Evolutionary conservation across 352 stramenopile genomes (phyloP).

Genomic region (Phytopythium boreale): DNA sequence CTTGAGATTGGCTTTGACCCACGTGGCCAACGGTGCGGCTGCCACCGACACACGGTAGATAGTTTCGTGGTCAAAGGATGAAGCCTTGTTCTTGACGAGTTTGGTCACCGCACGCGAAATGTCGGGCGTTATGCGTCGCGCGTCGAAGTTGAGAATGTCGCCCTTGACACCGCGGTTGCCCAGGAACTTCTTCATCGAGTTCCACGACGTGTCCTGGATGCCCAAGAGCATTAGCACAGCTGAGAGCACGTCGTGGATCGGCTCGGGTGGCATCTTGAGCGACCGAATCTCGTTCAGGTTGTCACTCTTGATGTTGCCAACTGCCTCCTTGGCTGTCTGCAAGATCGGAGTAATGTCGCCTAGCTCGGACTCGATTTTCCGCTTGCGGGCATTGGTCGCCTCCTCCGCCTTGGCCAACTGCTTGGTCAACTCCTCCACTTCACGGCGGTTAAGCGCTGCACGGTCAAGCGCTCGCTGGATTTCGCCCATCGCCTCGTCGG

Average conservation of each 20-base stretch:
- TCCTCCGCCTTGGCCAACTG: constrained; percentile 88
- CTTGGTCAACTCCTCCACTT: constrained; percentile 91
- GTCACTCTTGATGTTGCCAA: constrained; percentile 94
- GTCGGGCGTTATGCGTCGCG: constrained; percentile 87
- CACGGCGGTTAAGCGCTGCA: constrained; percentile 84
- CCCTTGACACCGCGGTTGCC: constrained; percentile 95
- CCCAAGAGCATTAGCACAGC: constrained; percentile 95
- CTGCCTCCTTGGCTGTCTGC: constrained; percentile 88
- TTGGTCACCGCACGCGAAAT: constrained; percentile 91
- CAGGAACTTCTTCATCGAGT: constrained; percentile 97
- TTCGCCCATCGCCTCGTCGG: constrained; percentile 94
- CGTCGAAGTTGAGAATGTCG: constrained; percentile 96
- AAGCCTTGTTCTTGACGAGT: constrained; percentile 90
- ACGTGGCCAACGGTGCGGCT: constrained; percentile 91
- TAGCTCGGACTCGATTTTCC: constrained; percentile 92
- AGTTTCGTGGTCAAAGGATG: constrained; percentile 92
- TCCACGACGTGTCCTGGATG: constrained; percentile 95
- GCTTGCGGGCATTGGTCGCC: constrained; percentile 87
- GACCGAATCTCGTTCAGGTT: constrained; percentile 95
- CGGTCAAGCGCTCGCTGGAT: constrained; percentile 92
- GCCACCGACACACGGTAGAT: constrained; percentile 95
- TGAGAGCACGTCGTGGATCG: constrained; percentile 93
- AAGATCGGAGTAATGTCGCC: constrained; percentile 90
- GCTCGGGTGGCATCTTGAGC: constrained; percentile 93
- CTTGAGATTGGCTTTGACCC: constrained; percentile 95